Conservation (phyloP, 2,329 filamentous ascomycete species). For the Verticillium nonalfalfae region DNA sequence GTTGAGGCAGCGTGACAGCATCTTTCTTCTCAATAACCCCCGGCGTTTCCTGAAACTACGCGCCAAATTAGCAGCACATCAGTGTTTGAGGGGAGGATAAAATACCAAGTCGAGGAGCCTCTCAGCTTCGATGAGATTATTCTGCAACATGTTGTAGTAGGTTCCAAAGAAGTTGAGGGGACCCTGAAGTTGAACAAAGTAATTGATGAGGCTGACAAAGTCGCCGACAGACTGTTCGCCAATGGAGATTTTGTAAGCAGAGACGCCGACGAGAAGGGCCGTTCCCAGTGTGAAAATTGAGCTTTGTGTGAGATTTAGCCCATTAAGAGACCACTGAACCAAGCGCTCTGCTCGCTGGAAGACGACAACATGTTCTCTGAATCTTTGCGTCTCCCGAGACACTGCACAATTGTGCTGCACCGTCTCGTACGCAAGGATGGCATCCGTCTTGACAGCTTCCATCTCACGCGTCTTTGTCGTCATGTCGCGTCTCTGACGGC, state of each 20-base stretch:
- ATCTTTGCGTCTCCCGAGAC: slow-evolving; percentile 50
- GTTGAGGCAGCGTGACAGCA: slow-evolving; percentile 22
- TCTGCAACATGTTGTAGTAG: slow-evolving; percentile 39
- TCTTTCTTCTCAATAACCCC: slow-evolving; percentile 34
- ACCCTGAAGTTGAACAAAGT: slow-evolving; percentile 54
- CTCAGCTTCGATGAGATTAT: slow-evolving; percentile 38
- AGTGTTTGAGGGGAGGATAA: background rate
- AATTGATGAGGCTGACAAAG: slow-evolving; percentile 51
- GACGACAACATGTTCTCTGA: slow-evolving; percentile 46
- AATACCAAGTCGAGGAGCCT: slow-evolving; percentile 35
- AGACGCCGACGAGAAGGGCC: slow-evolving; percentile 53
- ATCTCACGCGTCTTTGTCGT: slow-evolving; percentile 35
- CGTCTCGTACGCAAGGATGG: slow-evolving; percentile 45
- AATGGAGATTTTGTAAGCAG: slow-evolving; percentile 55
- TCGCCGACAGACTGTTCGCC: slow-evolving; percentile 46
- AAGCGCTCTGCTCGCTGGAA: slow-evolving; percentile 53
- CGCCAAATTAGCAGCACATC: slow-evolving; percentile 9
- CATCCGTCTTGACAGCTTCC: slow-evolving; percentile 42
- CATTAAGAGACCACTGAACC: slow-evolving; percentile 48
- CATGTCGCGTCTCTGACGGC: slow-evolving; percentile 36
- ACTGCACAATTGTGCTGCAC: slow-evolving; percentile 62
- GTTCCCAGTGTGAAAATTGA: slow-evolving; percentile 57
- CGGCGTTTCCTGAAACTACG: slow-evolving; percentile 34
- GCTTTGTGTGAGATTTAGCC: slow-evolving; percentile 56
- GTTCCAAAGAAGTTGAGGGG: slow-evolving; percentile 56